Conservation (phyloP, 1,284 basidiomycete genomes). For the Pseudozyma sp. region DNA sequence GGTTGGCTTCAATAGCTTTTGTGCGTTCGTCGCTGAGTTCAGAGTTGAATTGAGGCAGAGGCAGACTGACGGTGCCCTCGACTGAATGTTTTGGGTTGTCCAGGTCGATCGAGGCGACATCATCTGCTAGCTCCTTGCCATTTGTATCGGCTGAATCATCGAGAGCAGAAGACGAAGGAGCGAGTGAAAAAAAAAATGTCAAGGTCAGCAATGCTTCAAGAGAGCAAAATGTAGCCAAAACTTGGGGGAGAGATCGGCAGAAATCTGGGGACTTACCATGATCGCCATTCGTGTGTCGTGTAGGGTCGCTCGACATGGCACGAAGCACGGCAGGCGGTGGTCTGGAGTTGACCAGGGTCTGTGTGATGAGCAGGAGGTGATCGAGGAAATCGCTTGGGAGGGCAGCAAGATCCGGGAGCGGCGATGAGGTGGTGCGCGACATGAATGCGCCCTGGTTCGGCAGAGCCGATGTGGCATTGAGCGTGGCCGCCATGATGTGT, state of each 20-base stretch:
- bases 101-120: conserved; percentile 46
- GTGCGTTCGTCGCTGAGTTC: conserved; percentile 50
- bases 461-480: conserved; percentile 34
- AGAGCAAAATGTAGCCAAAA: background rate
- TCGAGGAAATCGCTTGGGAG: conserved; percentile 61
- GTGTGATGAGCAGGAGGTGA: conserved; percentile 61
- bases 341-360: conserved; percentile 52
- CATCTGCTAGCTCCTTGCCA: conserved; percentile 30
- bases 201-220: background rate
- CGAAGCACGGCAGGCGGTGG: conserved; percentile 44
- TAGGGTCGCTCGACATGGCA: conserved; percentile 45
- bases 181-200: no score
- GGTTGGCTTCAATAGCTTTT: conserved; percentile 53
- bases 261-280: conserved; percentile 8
- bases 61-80: conserved; percentile 48
- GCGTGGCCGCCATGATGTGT: conserved; percentile 31
- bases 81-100: conserved; percentile 11
- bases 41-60: conserved; percentile 54
- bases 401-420: conserved; percentile 50
- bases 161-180: background rate
- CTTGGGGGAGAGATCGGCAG: background rate
- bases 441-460: conserved; percentile 23
- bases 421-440: conserved; percentile 56
- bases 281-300: conserved; percentile 13
- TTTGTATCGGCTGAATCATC: conserved; percentile 5